A percentile compares a stretch with the other conserved stretches of the same genome.
Conservation (phyloP, 805 yeast genomes). For the Ogataea neopini region DNA sequence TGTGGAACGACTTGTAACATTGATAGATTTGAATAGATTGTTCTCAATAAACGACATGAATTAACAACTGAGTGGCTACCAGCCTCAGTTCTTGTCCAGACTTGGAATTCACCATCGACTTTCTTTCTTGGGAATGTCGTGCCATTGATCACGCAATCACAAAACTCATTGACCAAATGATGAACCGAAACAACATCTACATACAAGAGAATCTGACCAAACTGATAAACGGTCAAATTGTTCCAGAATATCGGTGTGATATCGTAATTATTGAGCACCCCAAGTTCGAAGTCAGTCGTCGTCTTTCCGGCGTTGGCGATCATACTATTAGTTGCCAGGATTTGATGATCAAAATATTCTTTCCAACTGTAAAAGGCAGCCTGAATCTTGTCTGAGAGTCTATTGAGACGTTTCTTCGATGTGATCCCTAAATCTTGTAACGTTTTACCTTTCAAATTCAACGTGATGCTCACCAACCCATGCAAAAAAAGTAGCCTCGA, state of each 20-base stretch:
- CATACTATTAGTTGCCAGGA: conserved; percentile 14
- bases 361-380: conserved; percentile 39
- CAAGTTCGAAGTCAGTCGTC: conserved; percentile 4
- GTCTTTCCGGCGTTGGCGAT: conserved; percentile 3
- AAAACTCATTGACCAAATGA: conserved; percentile 8
- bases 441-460: conserved; percentile 19
- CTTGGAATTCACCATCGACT: conserved; percentile 8
- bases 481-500: conserved; percentile 40
- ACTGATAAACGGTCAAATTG: conserved; percentile 14
- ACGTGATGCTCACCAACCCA: conserved; percentile 30
- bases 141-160: background rate
- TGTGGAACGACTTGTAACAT: conserved; percentile 29
- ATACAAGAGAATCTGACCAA: conserved; percentile 15
- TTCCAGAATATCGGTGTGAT: conserved; percentile 37
- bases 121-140: conserved; percentile 6
- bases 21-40: conserved; percentile 27
- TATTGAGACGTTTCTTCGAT: conserved; percentile 32
- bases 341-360: conserved; percentile 39
- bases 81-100: conserved; percentile 15
- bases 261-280: conserved; percentile 34
- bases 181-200: conserved; percentile 11
- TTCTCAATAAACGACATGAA: conserved; percentile 32
- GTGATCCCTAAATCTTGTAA: conserved; percentile 38
- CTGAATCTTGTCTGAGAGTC: conserved; percentile 33
- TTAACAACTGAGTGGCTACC: conserved; percentile 21